Evolutionary conservation across 2,329 filamentous ascomycete species (phyloP).

Genomic region (Pestalotiopsis sp.): DNA sequence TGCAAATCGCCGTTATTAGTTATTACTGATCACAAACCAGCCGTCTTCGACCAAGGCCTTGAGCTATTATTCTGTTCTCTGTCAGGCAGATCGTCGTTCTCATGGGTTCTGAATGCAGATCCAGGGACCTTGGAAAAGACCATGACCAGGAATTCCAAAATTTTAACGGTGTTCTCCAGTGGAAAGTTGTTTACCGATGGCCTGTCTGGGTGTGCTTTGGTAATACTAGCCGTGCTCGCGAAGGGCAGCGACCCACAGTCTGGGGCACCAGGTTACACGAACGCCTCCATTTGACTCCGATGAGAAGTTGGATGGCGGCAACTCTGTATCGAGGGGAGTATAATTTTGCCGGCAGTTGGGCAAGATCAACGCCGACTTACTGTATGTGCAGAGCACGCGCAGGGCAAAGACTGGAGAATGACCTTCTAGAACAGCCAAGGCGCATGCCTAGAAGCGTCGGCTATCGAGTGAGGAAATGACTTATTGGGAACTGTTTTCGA

Average conservation of each 20-base stretch:
- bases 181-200: not conserved
- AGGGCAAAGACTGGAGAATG: not conserved
- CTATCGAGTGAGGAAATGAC: not conserved
- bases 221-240: not conserved
- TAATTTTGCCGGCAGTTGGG: not conserved
- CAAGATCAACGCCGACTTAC: not conserved
- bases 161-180: not conserved
- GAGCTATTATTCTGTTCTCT: not conserved
- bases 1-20: not conserved
- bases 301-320: not conserved
- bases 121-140: not conserved
- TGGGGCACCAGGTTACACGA: not conserved
- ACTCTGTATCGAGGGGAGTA: not conserved
- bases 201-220: not conserved
- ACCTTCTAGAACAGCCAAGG: not conserved
- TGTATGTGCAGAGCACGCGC: not conserved
- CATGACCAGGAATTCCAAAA: not conserved
- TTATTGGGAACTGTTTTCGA: not conserved
- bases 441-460: not conserved
- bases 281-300: not conserved
- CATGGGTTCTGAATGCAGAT: not conserved
- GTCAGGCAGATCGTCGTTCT: not conserved
- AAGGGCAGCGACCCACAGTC: not conserved
- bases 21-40: not conserved
- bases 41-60: not conserved